Evolutionary conservation across 139 green algal species (phyloP), one percentile per base, ranked within the genome.

Genomic region (Closterium sp.): DNA sequence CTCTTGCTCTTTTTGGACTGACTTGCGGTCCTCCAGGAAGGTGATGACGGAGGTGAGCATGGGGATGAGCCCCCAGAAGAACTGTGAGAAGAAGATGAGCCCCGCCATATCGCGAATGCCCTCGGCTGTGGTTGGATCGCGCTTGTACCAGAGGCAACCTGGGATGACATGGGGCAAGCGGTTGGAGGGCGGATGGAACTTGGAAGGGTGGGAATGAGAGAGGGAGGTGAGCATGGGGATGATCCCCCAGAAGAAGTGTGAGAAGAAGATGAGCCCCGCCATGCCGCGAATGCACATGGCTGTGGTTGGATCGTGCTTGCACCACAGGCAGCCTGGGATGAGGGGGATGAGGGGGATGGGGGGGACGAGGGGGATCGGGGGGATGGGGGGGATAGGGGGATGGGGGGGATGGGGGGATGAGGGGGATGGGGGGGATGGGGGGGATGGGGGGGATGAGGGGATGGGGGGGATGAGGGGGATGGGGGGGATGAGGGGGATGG

Each of bases 121-220:
- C 55, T 76, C 16, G 25, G 28, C 66, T 34, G 36, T 33, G 0
- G 89, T 91, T 25, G 89, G 28, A 10, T 36, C 30, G 7, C 89
- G 35, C 69, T 91, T 38, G 36, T 91, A 91, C 89, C 89, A 91
- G 3, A 89, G 38, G n/a, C 89, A 91, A 64, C 89, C 89, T 91
- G 87, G 55, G 23, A 19, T 76, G 55, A 19, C n/a, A 4, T 76
- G 38, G 38, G 38, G 38, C 21, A 12, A 21, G 6, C 6, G 36
- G n/a, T n/a, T n/a, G 36, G 36, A 55, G 36, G 36, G 6, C 6
- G 36, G 36, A 55, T 55, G 36, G 36, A 6, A 55, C 6, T 6
- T n/a, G n/a, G n/a, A n/a, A n/a, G n/a, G n/a, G n/a, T n/a, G n/a
- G n/a, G n/a, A n/a, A n/a, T n/a, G n/a, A n/a, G n/a, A n/a, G n/a